Conservation (phyloP, 176 grass and related monocot genomes). For the Tillandsia fasciculata region DNA sequence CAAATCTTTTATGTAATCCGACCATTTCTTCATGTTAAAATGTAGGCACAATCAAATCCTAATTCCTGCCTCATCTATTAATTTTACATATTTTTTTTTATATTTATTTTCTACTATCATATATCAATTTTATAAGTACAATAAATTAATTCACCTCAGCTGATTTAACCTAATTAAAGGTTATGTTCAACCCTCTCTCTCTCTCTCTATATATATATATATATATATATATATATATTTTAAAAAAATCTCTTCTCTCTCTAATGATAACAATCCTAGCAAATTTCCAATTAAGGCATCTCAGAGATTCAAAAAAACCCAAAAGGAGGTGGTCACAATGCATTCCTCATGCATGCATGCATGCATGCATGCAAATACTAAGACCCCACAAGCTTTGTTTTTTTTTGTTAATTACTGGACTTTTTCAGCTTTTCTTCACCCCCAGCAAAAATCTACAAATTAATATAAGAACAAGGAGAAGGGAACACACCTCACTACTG, state of each 20-base stretch:
- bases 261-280: not conserved
- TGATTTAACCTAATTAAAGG: not conserved
- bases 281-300: not conserved
- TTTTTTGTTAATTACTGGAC: too few relatives aligned
- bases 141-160: not conserved
- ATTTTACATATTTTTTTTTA: too few relatives aligned
- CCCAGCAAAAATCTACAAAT: constrained; percentile 3
- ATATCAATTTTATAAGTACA: too few relatives aligned
- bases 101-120: too few relatives aligned
- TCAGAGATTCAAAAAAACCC: not conserved
- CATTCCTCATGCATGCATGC: too few relatives aligned
- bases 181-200: not conserved
- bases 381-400: too few relatives aligned
- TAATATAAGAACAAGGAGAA: constrained; percentile 10
- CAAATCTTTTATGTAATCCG: too few relatives aligned
- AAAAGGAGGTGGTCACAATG: too few relatives aligned
- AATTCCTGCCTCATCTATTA: too few relatives aligned
- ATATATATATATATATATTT: not conserved
- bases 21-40: too few relatives aligned
- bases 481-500: constrained; percentile 7
- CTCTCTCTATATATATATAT: not conserved
- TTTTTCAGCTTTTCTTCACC: not conserved
- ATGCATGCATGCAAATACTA: too few relatives aligned
- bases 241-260: not conserved
- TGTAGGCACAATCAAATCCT: too few relatives aligned